Conservation (phyloP, 805 yeast species). For the Yarrowia keelungensis region DNA sequence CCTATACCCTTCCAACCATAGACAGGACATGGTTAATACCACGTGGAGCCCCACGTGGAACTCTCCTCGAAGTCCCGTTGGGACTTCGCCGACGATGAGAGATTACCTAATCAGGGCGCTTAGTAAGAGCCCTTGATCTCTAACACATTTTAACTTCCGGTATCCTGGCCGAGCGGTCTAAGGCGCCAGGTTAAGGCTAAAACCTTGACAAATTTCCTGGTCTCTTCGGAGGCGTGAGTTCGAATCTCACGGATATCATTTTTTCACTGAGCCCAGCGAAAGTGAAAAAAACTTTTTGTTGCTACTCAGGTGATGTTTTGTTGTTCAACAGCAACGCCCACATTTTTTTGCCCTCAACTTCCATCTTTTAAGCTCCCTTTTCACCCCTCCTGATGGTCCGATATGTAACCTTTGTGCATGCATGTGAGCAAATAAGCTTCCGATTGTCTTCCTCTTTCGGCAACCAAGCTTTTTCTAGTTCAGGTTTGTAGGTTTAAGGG, state of each 20-base stretch:
- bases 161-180: constrained; percentile 40
- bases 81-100: too few species aligned
- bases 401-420: not conserved
- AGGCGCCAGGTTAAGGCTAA: constrained; percentile 40
- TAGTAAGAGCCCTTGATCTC: too few species aligned
- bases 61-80: too few species aligned
- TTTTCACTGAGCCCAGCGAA: not conserved
- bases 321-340: not conserved
- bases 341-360: not conserved
- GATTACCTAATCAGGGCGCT: too few species aligned
- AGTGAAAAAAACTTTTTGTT: not conserved
- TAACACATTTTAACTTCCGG: not conserved
- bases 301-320: too few species aligned
- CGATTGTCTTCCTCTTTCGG: not conserved
- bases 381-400: too few species aligned
- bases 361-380: too few species aligned
- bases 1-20: too few species aligned
- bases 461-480: not conserved
- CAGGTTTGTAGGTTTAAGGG: constrained; percentile 28
- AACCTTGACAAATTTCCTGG: constrained; percentile 36
- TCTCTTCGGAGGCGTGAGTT: constrained; percentile 40
- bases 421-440: not conserved
- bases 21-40: too few species aligned
- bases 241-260: constrained; percentile 39
- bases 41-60: too few species aligned